These are phyloP conservation scores for Trichosporon sp. DNA, from an alignment of 1,284 basidiomycete species.

Conservation along the genomic window DNA sequence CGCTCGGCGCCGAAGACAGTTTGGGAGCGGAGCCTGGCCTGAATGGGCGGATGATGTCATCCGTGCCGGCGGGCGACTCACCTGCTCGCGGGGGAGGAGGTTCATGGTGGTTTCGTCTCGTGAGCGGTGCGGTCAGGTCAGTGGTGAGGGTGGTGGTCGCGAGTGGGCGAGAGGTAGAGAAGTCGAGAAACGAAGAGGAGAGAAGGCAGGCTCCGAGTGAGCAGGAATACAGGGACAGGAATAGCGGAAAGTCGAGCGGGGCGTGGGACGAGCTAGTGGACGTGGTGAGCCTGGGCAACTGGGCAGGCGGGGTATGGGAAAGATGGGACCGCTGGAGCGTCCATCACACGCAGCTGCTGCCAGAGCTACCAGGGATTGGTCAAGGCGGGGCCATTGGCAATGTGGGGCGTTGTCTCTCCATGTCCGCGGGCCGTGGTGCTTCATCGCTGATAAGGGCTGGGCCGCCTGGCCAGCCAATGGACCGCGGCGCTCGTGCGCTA, in stretches of 20 bases:
- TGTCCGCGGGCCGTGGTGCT: background rate
- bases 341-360: background rate
- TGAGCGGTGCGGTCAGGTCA: background rate
- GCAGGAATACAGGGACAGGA: background rate
- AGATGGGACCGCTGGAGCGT: background rate
- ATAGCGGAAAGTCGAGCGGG: background rate
- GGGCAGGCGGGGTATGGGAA: background rate
- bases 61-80: constrained; percentile 4
- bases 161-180: background rate
- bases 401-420: background rate
- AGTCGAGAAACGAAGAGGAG: background rate
- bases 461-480: background rate
- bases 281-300: background rate
- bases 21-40: background rate
- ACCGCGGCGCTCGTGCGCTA: background rate
- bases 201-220: background rate
- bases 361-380: background rate
- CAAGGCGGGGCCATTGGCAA: background rate
- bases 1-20: background rate
- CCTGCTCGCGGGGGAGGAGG: constrained; percentile 43
- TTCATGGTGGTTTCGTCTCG: constrained; percentile 28
- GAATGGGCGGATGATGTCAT: background rate
- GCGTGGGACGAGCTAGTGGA: background rate
- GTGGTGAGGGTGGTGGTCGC: background rate
- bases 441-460: background rate